Evolutionary conservation across 495 filamentous ascomycete species (phyloP).

Genomic region (Penicillium daleae): DNA sequence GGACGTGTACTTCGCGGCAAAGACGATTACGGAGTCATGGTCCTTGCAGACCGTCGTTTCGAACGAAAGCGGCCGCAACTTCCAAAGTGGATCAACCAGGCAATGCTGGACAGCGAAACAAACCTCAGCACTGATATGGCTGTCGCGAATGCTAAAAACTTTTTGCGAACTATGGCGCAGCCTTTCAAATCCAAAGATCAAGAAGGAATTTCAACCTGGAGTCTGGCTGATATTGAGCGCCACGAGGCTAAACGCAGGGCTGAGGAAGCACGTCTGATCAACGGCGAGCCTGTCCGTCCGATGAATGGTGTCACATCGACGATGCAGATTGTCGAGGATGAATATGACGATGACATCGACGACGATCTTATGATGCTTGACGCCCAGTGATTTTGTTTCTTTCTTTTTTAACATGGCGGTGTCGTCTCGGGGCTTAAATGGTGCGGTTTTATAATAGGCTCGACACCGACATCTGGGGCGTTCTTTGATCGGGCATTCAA

Average conservation of each 20-base stretch:
- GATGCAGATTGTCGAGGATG: conserved; percentile 39
- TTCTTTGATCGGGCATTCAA: conserved; percentile 16
- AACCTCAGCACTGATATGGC: conserved; percentile 96
- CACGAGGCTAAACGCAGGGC: conserved; percentile 72
- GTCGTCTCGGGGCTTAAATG: not conserved
- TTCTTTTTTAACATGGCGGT: conserved; percentile 16
- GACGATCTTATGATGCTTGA: conserved; percentile 65
- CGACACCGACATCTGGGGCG: not conserved
- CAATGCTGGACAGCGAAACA: conserved; percentile 77
- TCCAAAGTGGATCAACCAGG: conserved; percentile 96
- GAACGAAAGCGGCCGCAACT: conserved; percentile 86
- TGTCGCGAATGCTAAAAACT: conserved; percentile 83
- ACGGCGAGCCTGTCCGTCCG: conserved; percentile 34
- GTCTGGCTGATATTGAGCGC: conserved; percentile 69
- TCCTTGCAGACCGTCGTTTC: conserved; percentile 91
- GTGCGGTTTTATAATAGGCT: not conserved
- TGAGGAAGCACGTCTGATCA: conserved; percentile 62
- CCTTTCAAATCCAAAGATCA: conserved; percentile 82
- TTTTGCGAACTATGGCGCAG: conserved; percentile 87
- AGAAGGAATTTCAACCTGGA: conserved; percentile 93
- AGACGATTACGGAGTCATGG: conserved; percentile 99
- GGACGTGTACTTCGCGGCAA: conserved; percentile 95
- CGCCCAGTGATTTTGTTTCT: conserved; percentile 42
- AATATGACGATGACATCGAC: conserved; percentile 67
- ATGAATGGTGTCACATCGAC: conserved; percentile 30